Evolutionary conservation across 108 stramenopile species (phyloP).

Genomic region (Cyclotella atomus): DNA sequence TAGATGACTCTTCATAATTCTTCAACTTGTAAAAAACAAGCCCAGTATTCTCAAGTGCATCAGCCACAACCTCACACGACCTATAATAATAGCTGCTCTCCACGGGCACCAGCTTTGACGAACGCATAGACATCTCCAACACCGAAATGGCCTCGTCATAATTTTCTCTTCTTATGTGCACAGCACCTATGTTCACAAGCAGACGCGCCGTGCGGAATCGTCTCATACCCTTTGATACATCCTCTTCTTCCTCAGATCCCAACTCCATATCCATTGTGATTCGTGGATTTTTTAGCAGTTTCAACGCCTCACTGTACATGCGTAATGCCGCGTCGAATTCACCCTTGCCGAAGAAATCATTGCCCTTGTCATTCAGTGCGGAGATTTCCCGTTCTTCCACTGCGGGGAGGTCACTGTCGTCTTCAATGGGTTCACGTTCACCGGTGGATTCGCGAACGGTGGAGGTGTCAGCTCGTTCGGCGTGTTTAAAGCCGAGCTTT

Average conservation of each 20-base stretch:
- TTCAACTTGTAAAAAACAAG: constrained; percentile 48
- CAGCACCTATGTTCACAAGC: constrained; percentile 52
- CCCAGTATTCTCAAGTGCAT: constrained; percentile 51
- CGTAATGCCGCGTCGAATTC: constrained; percentile 53
- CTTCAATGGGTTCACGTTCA: neutral
- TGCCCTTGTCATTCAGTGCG: constrained; percentile 50
- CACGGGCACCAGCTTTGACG: constrained; percentile 30
- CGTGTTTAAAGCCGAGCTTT: constrained; percentile 17
- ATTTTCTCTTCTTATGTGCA: constrained; percentile 42
- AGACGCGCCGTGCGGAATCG: constrained; percentile 40
- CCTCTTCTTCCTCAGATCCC: constrained; percentile 13
- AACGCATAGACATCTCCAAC: constrained; percentile 42
- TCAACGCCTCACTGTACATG: constrained; percentile 59
- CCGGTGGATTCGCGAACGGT: constrained; percentile 22
- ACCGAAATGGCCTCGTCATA: constrained; percentile 41
- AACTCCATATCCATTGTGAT: constrained; percentile 25
- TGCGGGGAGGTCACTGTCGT: neutral
- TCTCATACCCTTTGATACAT: constrained; percentile 30
- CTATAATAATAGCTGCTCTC: constrained; percentile 35
- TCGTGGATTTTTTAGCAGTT: constrained; percentile 33
- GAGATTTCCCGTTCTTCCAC: constrained; percentile 41
- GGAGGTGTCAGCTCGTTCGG: constrained; percentile 22
- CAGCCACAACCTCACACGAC: constrained; percentile 43
- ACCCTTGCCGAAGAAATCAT: constrained; percentile 47
- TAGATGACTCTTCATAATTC: constrained; percentile 31